phyloP scores from a whole-genome alignment of 2,329 filamentous ascomycete genomes.

The Diaporthe citriasiana region DNA sequence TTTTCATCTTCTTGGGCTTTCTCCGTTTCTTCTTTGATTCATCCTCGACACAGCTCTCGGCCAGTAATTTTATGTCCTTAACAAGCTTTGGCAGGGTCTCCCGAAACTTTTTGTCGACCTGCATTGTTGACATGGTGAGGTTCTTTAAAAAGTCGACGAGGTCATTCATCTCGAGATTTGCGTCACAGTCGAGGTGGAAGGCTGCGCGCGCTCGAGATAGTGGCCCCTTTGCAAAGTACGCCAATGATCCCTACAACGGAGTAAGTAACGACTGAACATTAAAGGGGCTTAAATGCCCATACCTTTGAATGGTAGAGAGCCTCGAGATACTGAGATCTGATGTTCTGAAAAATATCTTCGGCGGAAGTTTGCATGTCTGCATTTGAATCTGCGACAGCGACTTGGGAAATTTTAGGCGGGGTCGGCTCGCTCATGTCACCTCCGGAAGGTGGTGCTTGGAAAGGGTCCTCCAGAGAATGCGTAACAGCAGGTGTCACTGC shows the following conservation, averaged over 20 bases:
- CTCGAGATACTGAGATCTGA: constrained; percentile 71
- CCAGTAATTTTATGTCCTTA: constrained; percentile 66
- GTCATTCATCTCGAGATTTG: constrained; percentile 72
- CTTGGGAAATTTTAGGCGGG: constrained; percentile 19
- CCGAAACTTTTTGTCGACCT: constrained; percentile 86
- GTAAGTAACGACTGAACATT: constrained; percentile 40
- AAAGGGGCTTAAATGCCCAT: constrained; percentile 43
- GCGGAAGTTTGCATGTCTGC: constrained; percentile 57
- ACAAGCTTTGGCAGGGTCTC: constrained; percentile 76
- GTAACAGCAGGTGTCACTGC: constrained; percentile 4
- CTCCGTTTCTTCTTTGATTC: constrained; percentile 61
- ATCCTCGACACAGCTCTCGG: constrained; percentile 68
- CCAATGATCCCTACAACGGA: constrained; percentile 74
- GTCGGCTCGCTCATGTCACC: background rate
- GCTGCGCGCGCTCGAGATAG: constrained; percentile 80
- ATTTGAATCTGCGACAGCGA: constrained; percentile 43
- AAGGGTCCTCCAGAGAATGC: constrained; percentile 17
- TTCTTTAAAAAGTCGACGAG: constrained; percentile 78
- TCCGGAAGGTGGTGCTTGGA: background rate
- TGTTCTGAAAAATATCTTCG: constrained; percentile 68
- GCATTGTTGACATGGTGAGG: constrained; percentile 74
- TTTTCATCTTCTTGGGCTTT: constrained; percentile 74
- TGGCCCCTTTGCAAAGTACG: constrained; percentile 88
- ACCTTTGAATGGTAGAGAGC: constrained; percentile 75
- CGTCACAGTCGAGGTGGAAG: constrained; percentile 75